Conservation (phyloP, 352 stramenopile species). For the Phytopythium chamaehyphon region DNA sequence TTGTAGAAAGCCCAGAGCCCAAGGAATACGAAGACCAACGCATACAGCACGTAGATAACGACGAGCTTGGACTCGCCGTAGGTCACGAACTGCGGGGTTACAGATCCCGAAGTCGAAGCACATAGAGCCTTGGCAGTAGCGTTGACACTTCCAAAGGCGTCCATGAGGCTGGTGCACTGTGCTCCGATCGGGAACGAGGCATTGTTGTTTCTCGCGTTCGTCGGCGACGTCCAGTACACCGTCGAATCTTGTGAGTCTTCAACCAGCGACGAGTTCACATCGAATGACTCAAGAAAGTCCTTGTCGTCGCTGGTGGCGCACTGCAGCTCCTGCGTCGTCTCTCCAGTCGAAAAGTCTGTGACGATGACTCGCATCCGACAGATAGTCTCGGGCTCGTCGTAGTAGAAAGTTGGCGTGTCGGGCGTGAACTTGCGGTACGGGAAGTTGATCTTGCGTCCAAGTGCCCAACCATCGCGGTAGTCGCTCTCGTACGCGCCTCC, state of each 20-base stretch:
- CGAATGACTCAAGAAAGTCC: background rate
- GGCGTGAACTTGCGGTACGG: slow-evolving; percentile 26
- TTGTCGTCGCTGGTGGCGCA: slow-evolving; percentile 13
- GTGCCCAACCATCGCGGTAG: slow-evolving; percentile 20
- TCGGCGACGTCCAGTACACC: slow-evolving; percentile 37
- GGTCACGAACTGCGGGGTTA: slow-evolving; percentile 10
- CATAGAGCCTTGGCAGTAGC: slow-evolving; percentile 7
- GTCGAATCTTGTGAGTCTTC: slow-evolving; percentile 22
- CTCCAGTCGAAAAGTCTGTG: slow-evolving; percentile 12
- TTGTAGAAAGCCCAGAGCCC: slow-evolving; percentile 9
- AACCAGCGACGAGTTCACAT: slow-evolving; percentile 17
- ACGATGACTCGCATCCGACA: slow-evolving; percentile 21
- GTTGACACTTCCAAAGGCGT: slow-evolving; percentile 8
- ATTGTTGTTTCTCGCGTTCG: slow-evolving; percentile 32
- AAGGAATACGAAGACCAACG: slow-evolving; percentile 8
- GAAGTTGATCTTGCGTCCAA: slow-evolving; percentile 27
- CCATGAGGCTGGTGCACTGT: slow-evolving; percentile 17
- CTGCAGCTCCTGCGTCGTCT: slow-evolving; percentile 20
- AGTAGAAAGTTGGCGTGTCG: slow-evolving; percentile 23
- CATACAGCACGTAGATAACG: slow-evolving; percentile 9
- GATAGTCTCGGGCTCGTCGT: slow-evolving; percentile 17
- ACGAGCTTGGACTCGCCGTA: slow-evolving; percentile 7
- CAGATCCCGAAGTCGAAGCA: background rate
- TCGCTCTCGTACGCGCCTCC: slow-evolving; percentile 23
- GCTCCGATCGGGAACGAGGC: slow-evolving; percentile 30